Evolutionary conservation across 352 stramenopile species (phyloP).

Genomic region (Phytophthora aleatoria): DNA sequence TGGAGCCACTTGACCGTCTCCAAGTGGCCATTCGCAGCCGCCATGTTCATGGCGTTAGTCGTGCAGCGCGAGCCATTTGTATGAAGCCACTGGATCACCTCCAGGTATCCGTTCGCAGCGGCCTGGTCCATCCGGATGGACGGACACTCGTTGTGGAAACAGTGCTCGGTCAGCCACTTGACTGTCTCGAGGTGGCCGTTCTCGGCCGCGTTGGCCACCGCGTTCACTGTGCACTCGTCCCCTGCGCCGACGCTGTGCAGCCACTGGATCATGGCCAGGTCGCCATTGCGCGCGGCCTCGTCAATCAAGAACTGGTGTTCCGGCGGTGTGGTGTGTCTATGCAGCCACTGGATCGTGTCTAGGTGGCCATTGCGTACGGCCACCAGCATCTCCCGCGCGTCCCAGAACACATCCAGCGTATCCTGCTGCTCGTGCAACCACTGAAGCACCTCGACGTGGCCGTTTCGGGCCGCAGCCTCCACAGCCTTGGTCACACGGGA

Average conservation of each 20-base stretch:
- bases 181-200: conserved; percentile 47
- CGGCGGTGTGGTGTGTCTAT: conserved; percentile 31
- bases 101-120: conserved; percentile 45
- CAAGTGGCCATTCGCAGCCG: conserved; percentile 24
- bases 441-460: conserved; percentile 36
- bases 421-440: conserved; percentile 37
- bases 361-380: conserved; percentile 42
- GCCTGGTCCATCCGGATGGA: conserved; percentile 44
- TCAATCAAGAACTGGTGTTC: conserved; percentile 40
- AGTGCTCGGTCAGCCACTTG: conserved; percentile 42
- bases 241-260: conserved; percentile 29
- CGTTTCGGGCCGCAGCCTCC: conserved; percentile 32
- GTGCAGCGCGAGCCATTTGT: conserved; percentile 30
- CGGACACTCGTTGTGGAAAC: conserved; percentile 28
- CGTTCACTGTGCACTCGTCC: conserved; percentile 41
- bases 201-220: conserved; percentile 42
- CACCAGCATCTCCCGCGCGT: conserved; percentile 32
- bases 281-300: conserved; percentile 39
- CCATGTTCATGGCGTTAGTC: conserved; percentile 36
- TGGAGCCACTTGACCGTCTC: conserved; percentile 31
- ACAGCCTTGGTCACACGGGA: conserved; percentile 40
- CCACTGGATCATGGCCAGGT: conserved; percentile 47
- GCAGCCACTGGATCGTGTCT: conserved; percentile 42
- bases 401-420: conserved; percentile 31
- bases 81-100: conserved; percentile 26